phyloP scores from a whole-genome alignment of 768 basidiomycete genomes.

The Tephrocybe sp. region DNA sequence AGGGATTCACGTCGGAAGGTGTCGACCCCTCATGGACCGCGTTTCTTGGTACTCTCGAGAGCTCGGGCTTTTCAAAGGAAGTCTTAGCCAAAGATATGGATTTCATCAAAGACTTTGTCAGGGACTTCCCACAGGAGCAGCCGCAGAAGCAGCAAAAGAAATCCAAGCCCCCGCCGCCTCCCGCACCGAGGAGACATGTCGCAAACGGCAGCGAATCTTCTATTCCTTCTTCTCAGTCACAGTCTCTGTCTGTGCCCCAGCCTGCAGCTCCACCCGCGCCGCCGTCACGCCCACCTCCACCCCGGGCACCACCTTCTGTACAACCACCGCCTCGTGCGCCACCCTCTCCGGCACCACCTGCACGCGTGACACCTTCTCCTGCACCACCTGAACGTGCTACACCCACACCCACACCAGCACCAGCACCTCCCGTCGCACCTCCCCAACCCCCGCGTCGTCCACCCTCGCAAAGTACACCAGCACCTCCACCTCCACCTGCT shows the following conservation, averaged over 20 bases:
- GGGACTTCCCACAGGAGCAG: conserved; percentile 41
- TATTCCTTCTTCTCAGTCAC: conserved; percentile 34
- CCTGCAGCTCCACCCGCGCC: background rate
- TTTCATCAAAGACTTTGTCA: conserved; percentile 84
- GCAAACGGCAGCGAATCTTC: conserved; percentile 33
- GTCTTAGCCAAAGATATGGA: conserved; percentile 78
- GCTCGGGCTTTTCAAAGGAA: conserved; percentile 62
- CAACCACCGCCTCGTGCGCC: conserved; percentile 18
- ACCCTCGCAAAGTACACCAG: background rate
- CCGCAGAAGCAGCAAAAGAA: conserved; percentile 40
- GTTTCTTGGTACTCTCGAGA: conserved; percentile 63
- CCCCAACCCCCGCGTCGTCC: background rate
- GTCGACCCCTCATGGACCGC: conserved; percentile 90
- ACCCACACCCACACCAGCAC: conserved; percentile 8
- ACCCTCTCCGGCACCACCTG: conserved; percentile 4
- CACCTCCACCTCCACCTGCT: conserved; percentile 19
- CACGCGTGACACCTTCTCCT: conserved; percentile 17
- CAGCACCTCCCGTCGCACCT: conserved; percentile 1
- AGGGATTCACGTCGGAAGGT: conserved; percentile 81
- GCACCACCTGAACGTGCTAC: conserved; percentile 11
- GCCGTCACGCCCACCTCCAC: conserved; percentile 7
- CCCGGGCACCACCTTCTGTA: conserved; percentile 14
- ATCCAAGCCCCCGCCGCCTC: conserved; percentile 47
- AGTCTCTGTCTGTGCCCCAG: conserved; percentile 35
- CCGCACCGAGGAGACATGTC: conserved; percentile 39